phyloP scores from a whole-genome alignment of 2,329 filamentous ascomycete genomes.

The Botrytis byssoidea region DNA sequence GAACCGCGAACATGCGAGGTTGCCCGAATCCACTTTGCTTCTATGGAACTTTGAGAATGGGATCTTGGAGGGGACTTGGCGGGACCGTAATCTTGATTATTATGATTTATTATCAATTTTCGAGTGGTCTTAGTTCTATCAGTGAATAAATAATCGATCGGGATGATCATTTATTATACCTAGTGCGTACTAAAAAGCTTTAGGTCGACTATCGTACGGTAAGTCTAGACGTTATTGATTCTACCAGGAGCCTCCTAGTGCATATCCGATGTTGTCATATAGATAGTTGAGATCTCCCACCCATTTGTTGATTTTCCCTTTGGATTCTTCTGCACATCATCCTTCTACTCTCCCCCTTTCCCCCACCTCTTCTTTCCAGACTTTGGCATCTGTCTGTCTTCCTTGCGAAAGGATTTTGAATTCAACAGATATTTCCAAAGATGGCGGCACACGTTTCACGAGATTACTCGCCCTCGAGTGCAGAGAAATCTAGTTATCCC shows the following conservation, averaged over 20 bases:
- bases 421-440: neutral
- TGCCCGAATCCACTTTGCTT: neutral
- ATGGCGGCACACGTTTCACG: neutral
- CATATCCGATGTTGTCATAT: neutral
- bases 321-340: neutral
- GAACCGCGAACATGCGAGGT: neutral
- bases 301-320: neutral
- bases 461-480: slow-evolving; percentile 15
- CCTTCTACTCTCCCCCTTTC: neutral
- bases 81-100: neutral
- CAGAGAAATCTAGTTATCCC: neutral
- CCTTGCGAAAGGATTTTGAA: neutral
- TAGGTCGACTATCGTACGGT: neutral
- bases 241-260: neutral
- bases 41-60: neutral
- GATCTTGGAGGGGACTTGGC: neutral
- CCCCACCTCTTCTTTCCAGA: neutral
- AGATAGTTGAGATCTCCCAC: neutral
- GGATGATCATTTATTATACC: neutral
- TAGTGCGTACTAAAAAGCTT: neutral
- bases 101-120: neutral
- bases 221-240: neutral
- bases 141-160: neutral
- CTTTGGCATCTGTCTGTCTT: neutral
- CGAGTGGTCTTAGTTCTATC: neutral